These are phyloP conservation scores for Stereum hirsutum DNA, from an alignment of 1,284 basidiomycete species.

Conservation along the genomic window DNA sequence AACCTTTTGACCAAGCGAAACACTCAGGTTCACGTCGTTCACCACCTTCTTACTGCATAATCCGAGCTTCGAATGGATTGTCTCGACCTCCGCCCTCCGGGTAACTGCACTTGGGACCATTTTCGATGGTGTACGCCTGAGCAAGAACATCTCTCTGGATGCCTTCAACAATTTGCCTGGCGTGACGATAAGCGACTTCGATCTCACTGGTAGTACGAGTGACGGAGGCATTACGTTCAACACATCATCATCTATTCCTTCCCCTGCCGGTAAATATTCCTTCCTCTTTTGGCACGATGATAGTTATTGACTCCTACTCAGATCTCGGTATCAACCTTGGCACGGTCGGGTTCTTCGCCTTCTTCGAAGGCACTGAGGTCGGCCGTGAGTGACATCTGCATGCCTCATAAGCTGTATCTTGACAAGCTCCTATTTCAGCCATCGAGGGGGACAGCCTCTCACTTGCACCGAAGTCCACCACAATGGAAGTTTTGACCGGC, in stretches of 20 bases:
- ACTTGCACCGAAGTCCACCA: conserved; percentile 39
- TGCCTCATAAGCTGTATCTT: too few relatives aligned
- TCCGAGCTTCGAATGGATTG: conserved; percentile 61
- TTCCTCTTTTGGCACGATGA: conserved; percentile 1
- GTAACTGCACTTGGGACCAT: conserved; percentile 61
- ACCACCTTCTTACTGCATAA: conserved; percentile 62
- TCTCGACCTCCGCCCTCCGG: conserved; percentile 53
- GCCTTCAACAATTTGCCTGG: conserved; percentile 67
- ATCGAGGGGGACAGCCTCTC: too few relatives aligned
- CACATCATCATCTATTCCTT: conserved; percentile 61
- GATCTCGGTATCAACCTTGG: conserved; percentile 71
- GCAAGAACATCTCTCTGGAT: conserved; percentile 57
- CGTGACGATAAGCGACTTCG: conserved; percentile 63
- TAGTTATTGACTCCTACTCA: conserved; percentile 13
- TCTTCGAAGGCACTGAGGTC: conserved; percentile 42
- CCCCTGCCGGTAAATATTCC: conserved; percentile 37
- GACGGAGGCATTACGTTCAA: conserved; percentile 65
- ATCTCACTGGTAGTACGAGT: conserved; percentile 54
- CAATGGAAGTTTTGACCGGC: conserved; percentile 47
- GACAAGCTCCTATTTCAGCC: too few relatives aligned
- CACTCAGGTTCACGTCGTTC: conserved; percentile 57
- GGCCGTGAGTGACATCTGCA: conserved; percentile 59
- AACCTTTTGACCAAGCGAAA: background rate
- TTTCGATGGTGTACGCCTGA: conserved; percentile 58
- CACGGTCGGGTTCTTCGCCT: conserved; percentile 55